These are phyloP conservation scores for Sideroxylon spinosum DNA, from an alignment of 179 eudicot genomes.

Conservation along the genomic window DNA sequence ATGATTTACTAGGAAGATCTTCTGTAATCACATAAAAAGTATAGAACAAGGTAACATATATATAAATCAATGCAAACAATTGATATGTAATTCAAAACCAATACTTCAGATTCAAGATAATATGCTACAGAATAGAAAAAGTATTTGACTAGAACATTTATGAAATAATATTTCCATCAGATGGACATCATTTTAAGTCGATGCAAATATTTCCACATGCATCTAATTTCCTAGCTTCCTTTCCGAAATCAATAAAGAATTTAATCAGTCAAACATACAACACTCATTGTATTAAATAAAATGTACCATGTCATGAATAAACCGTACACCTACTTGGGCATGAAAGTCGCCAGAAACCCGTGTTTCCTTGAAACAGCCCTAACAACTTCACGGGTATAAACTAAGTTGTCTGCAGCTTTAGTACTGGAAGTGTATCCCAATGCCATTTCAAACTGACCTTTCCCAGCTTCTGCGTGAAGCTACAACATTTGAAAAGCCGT, in stretches of 20 bases:
- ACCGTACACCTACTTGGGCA: constrained; percentile 71
- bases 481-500: constrained; percentile 24
- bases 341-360: constrained; percentile 82
- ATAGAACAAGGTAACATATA: background rate
- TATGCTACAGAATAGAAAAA: background rate
- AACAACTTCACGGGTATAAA: constrained; percentile 70
- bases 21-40: background rate
- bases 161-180: background rate
- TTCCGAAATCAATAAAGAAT: background rate
- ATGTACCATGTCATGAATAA: background rate
- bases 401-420: constrained; percentile 74
- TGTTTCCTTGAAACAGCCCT: constrained; percentile 89
- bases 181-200: background rate
- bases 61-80: no score
- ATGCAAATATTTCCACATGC: background rate
- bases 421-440: constrained; percentile 58
- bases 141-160: background rate
- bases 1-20: background rate
- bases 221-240: background rate
- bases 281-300: background rate
- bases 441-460: constrained; percentile 87
- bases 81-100: background rate
- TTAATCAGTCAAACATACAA: background rate
- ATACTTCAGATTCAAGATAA: background rate
- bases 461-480: constrained; percentile 93